Evolutionary conservation across 805 yeast genomes (phyloP).

Genomic region (Schwanniomyces vanrijiae): DNA sequence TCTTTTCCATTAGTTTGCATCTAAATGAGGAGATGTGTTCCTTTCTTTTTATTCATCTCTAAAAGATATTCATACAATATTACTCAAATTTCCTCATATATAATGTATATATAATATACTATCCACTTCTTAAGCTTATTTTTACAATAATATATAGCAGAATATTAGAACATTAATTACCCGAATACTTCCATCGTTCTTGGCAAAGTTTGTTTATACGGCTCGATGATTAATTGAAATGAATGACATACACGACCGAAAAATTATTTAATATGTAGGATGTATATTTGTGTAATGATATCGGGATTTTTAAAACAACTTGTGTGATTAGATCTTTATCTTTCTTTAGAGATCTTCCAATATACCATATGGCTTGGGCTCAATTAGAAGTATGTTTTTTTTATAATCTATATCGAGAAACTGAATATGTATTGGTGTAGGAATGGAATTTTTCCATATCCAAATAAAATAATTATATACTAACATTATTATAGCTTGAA

Average conservation of each 20-base stretch:
- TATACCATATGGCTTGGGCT: slow-evolving; percentile 25
- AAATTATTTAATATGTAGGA: background rate
- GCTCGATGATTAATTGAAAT: background rate
- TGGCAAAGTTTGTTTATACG: background rate
- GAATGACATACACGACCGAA: background rate
- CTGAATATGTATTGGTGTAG: background rate
- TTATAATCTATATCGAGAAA: background rate
- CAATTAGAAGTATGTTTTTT: slow-evolving; percentile 32
- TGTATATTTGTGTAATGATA: background rate
- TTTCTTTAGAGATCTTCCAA: background rate
- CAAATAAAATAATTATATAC: background rate
- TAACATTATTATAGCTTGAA: slow-evolving; percentile 33
- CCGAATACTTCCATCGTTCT: background rate
- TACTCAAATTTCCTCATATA: background rate
- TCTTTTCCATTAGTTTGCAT: background rate
- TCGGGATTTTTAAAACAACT: background rate
- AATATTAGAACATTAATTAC: background rate
- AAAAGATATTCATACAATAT: background rate
- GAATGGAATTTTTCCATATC: background rate
- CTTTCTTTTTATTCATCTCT: no score
- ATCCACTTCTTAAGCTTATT: no score
- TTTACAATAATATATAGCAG: no score
- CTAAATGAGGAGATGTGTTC: background rate
- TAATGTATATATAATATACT: background rate
- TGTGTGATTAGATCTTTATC: background rate